Percentiles rank a stretch among this genome's conserved stretches.
These are phyloP conservation scores for Gossypium laxum DNA, from an alignment of 441 rosid species.

Conservation along the genomic window DNA sequence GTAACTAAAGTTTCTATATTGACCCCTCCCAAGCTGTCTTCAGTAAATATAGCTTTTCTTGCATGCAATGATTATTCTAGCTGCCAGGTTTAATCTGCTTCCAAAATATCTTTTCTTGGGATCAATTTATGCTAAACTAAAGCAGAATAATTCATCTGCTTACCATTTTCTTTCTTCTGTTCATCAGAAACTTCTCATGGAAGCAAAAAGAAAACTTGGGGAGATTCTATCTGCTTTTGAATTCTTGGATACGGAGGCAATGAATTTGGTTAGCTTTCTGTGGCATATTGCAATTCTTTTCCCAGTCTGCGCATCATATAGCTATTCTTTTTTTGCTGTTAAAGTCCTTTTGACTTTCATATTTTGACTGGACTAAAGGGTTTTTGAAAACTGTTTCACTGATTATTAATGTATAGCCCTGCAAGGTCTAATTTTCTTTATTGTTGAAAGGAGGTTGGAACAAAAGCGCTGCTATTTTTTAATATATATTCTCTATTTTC, in stretches of 20 bases:
- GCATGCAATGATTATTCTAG: conserved; percentile 74
- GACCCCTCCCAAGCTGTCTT: conserved; percentile 70
- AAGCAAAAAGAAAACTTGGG: conserved; percentile 83
- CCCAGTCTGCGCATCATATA: conserved; percentile 3
- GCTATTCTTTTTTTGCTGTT: conserved; percentile 3
- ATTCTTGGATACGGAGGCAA: conserved; percentile 64
- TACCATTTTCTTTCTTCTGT: conserved; percentile 15
- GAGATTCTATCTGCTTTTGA: conserved; percentile 86
- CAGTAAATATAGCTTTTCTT: conserved; percentile 77
- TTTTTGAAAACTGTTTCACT: not conserved
- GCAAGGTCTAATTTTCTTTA: not conserved
- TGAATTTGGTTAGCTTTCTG: conserved; percentile 55
- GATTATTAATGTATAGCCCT: not conserved
- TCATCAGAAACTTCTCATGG: conserved; percentile 63
- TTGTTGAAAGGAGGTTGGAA: not conserved
- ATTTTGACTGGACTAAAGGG: conserved; percentile 2
- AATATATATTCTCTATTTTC: not conserved
- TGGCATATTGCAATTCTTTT: not conserved
- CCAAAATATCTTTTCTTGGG: conserved; percentile 8
- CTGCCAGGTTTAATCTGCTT: conserved; percentile 59
- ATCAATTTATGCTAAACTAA: conserved; percentile 3
- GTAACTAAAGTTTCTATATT: conserved; percentile 85
- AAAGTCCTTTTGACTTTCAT: conserved; percentile 3
- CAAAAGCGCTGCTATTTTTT: not conserved
- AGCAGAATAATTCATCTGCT: not conserved